Base-by-base conservation (phyloP, 1,139 yeast species). In the Geotrichum fermentans region DNA sequence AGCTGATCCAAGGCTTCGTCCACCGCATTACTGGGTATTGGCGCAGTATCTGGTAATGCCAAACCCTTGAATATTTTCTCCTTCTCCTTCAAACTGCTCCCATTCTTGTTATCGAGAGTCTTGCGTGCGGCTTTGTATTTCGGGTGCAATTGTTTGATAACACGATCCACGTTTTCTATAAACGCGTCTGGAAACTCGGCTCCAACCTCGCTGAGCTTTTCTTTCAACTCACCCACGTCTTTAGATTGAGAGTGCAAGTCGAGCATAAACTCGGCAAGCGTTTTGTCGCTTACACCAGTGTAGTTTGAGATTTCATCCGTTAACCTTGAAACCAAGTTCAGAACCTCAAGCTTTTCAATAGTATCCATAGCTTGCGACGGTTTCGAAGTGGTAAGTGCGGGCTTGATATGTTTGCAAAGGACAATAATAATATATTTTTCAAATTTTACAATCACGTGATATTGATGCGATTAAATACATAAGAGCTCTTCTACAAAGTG, bases 191-290 rank as follows among this genome's bases (percentile, higher is more conserved):
- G 74, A 52, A 84, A 78, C 10, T 78, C 83, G 17, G 85, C 87
- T 0, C 88, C 92, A 61, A 82, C 75, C 8, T 73, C 78, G 14
- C 66, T 63, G 46, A 83, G 64, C 17, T 70, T 67, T n/a, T 63
- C 55, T 35, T 65, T 61, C 57, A 82, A 82, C 8, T 64, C 69
- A 4, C 59, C 59, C 20, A 69, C 56, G 14, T 64, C 57, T 1
- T 40, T 33, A 1, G 77, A 61, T 43, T 73, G 65, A 2, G 67
- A 63, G 56, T 76, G 75, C 22, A 85, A 62, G 53, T 72, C 74
- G 3, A 73, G 55, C 11, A 86, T 70, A 63, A 81, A 84, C 55
- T 78, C 78, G 0, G 86, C 77, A 20, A 83, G 69, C 8, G 79
- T 73, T 30, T 65, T 63, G 49, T 80, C 62, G 22, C 57, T 56